A percentile compares a stretch with the other conserved stretches of the same genome.
Conservation (phyloP, 768 basidiomycete genomes). For the Hericium rajendrae region DNA sequence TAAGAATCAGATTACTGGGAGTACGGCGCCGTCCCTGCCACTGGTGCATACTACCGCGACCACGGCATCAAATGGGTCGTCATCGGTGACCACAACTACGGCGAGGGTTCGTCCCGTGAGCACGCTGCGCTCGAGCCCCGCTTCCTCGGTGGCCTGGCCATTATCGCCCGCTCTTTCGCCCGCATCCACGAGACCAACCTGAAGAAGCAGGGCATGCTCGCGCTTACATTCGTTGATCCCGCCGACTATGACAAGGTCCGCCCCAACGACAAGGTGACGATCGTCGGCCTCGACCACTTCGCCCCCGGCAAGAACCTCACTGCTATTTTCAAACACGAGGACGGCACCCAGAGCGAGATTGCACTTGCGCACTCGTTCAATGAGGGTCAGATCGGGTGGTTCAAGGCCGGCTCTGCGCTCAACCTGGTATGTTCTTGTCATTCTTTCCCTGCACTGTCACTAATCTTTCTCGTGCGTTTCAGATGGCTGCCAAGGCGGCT, state of each 20-base stretch:
- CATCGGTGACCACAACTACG: conserved; percentile 92
- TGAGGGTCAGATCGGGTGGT: conserved; percentile 95
- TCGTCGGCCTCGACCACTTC: conserved; percentile 82
- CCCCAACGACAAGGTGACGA: conserved; percentile 82
- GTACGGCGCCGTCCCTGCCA: conserved; percentile 77
- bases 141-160: conserved; percentile 89
- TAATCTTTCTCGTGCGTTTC: too few species aligned
- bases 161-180: conserved; percentile 94
- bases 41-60: conserved; percentile 83
- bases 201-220: conserved; percentile 99
- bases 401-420: conserved; percentile 93
- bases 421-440: conserved; percentile 47
- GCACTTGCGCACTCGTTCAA: conserved; percentile 90
- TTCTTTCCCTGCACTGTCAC: too few species aligned
- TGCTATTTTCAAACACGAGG: conserved; percentile 69
- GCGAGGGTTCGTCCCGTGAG: conserved; percentile 96
- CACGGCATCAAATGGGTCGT: conserved; percentile 93
- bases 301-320: conserved; percentile 89
- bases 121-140: conserved; percentile 96
- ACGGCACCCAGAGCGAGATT: conserved; percentile 72
- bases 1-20: conserved; percentile 86
- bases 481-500: too few species aligned
- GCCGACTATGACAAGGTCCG: conserved; percentile 91
- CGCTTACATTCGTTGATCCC: conserved; percentile 84
- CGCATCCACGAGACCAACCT: conserved; percentile 97